Evolutionary conservation across 2,329 filamentous ascomycete species (phyloP), one percentile per base, ranked within the genome.

Genomic region (Talaromyces sp.): DNA sequence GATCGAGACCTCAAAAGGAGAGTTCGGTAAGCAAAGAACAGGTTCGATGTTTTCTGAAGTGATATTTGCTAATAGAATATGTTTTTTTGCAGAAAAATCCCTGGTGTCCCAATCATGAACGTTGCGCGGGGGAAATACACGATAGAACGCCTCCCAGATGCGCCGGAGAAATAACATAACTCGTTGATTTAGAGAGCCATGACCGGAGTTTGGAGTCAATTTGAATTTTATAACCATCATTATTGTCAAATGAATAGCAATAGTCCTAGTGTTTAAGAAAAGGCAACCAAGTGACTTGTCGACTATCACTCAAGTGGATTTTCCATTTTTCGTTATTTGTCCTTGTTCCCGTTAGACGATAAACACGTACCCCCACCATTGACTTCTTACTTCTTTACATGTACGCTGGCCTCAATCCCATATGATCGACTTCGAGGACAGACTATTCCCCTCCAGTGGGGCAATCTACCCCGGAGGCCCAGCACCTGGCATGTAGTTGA

Each of bases 101-200:
- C 88, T 1, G 88, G 88, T 70, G 82, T 84, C 13, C 83, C 83
- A 1, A 83, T 85, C 59, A 82, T 96, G 81, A 91, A 87, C 70
- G 91, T 95, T 29, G 90, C 89, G 6, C 85, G 90, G 70, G 91
- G 90, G 52, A 97, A 97, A 77, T 98, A 97, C 76, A 88, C 93
- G 54, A 95, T 99, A 70, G 95, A 98, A 81, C 86, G 93, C 69
- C 77, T 97, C 64, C 93, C 93, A 5, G 90, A 92, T 75, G 91
- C 59, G 31, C 59, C 59, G 13, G 59, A 61, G 50, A 61, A 61
- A 31, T 61, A 56, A 55, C 55, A 43, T n/a, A 17, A 35, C 14
- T 38, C 6, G 35, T 38, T 11, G n/a, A 10, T 56, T 27, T 10
- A 46, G 10, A 24, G 43, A 46, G 21, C 6, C 43, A 46, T 46